A percentile compares a stretch with the other conserved stretches of the same genome.
phyloP scores from a whole-genome alignment of 192 early-diverging fungal species.

The Backusella circina region DNA sequence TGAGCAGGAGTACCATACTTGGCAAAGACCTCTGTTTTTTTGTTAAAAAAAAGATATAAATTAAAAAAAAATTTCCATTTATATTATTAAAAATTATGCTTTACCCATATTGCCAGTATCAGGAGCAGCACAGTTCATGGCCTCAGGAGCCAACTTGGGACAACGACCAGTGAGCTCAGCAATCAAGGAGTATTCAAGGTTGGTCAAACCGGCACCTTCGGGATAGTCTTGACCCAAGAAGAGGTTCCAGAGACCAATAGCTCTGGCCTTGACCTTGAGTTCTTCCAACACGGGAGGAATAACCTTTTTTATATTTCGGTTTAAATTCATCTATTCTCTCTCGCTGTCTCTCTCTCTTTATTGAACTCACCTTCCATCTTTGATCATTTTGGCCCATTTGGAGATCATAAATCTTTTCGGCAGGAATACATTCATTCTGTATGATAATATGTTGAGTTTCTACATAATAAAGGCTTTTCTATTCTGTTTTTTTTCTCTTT shows the following conservation, averaged over 20 bases:
- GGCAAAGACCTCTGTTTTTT: constrained; percentile 76
- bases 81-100: background rate
- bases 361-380: constrained; percentile 77
- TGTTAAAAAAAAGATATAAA: background rate
- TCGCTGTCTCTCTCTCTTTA: background rate
- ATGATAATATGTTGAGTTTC: background rate
- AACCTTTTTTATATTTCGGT: constrained; percentile 31
- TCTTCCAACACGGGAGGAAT: constrained; percentile 86
- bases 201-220: constrained; percentile 85
- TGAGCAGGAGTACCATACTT: constrained; percentile 89
- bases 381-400: constrained; percentile 74
- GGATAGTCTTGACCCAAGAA: constrained; percentile 81
- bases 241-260: constrained; percentile 94
- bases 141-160: constrained; percentile 82
- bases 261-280: constrained; percentile 83
- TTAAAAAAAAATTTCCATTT: background rate
- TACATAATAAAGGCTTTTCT: background rate
- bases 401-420: constrained; percentile 68
- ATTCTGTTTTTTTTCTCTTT: background rate
- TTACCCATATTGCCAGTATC: constrained; percentile 96
- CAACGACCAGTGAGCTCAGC: constrained; percentile 88
- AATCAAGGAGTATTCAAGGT: constrained; percentile 91
- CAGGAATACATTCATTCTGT: constrained; percentile 93
- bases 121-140: constrained; percentile 89
- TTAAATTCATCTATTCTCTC: background rate